Percentiles rank a stretch among this genome's conserved stretches.
Evolutionary conservation across 2,329 filamentous ascomycete species (phyloP).

Genomic region (Neopestalotiopsis clavispora): DNA sequence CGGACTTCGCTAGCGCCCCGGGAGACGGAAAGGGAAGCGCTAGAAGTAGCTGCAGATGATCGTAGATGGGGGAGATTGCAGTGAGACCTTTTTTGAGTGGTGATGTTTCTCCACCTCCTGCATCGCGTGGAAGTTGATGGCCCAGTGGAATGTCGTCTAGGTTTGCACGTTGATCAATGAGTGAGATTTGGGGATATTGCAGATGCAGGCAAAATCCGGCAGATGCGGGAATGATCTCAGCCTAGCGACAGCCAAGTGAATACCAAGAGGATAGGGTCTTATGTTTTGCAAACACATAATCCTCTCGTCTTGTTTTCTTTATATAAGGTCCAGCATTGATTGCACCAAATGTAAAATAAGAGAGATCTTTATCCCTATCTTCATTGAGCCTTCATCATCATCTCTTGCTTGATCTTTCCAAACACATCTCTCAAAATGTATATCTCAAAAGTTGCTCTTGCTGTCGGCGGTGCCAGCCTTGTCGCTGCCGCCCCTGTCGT

Average conservation of each 20-base stretch:
- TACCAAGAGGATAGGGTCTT: not conserved
- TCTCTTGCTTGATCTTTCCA: not conserved
- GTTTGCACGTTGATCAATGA: not conserved
- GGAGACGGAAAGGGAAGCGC: not conserved
- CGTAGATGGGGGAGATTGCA: not conserved
- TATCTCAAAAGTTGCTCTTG: constrained; percentile 6
- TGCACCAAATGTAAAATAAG: not conserved
- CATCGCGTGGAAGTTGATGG: not conserved
- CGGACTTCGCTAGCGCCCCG: constrained; percentile 4
- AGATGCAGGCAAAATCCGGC: not conserved
- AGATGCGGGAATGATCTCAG: not conserved
- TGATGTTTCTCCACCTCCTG: not conserved
- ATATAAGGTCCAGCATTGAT: not conserved
- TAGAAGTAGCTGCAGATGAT: not conserved
- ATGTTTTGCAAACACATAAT: not conserved
- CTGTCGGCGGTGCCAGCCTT: constrained; percentile 3
- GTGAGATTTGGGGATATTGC: not conserved
- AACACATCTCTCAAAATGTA: constrained; percentile 2
- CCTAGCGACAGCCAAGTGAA: not conserved
- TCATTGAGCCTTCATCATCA: not conserved
- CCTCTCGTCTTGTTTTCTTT: not conserved
- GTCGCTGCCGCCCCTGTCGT: constrained; percentile 14
- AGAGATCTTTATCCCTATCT: not conserved
- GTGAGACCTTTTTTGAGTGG: not conserved
- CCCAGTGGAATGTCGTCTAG: not conserved